Base-by-base conservation (phyloP, 2,329 filamentous ascomycete genomes). In the Ceratocystis diversiconidia region DNA sequence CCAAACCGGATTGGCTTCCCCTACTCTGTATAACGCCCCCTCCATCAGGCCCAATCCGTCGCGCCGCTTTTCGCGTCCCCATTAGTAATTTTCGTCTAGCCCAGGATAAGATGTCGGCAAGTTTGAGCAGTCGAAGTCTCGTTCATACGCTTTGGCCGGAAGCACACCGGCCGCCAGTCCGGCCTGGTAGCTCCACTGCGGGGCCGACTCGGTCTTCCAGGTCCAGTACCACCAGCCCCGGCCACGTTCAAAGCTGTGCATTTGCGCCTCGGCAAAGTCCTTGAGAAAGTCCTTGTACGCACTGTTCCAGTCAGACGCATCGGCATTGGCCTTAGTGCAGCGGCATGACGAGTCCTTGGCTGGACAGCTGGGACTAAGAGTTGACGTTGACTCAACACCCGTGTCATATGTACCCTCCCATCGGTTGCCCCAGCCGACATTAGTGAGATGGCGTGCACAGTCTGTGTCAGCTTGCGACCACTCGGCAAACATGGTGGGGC, bases 191-290 rank as follows among this genome's bases (percentile, higher is more conserved):
- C 91, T 96, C 94, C 94, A 99, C 76, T 96, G 90, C 67, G 85
- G 80, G 61, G 88, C 86, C 69, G 76, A 80, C 78, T 97, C 92
- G 36, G 92, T 96, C 76, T 91, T 84, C 92, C 94, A 95, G 43
- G 92, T 97, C 94, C 94, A 99, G 77, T 99, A 99, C 77, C 95
- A 96, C 94, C 94, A 99, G 61, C 94, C 94, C 87, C 89, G 94
- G 5, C 89, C 90, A 69, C 87, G 85, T 75, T 97, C 92, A 72
- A 97, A 99, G 67, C 86, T 89, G 71, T 87, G 81, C 90, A 99
- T 99, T 78, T 99, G 94, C 64, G 92, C 94, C 76, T 96, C 87
- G 5, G 94, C 94, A 76, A 97, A 97, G 76, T 89, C 89, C 69
- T 84, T 82, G 69, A 99, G 79, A 76, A 92, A 97, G 70, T 85